These are phyloP conservation scores for Tagetes erecta DNA, from an alignment of 129 eudicot species.

Conservation along the genomic window DNA sequence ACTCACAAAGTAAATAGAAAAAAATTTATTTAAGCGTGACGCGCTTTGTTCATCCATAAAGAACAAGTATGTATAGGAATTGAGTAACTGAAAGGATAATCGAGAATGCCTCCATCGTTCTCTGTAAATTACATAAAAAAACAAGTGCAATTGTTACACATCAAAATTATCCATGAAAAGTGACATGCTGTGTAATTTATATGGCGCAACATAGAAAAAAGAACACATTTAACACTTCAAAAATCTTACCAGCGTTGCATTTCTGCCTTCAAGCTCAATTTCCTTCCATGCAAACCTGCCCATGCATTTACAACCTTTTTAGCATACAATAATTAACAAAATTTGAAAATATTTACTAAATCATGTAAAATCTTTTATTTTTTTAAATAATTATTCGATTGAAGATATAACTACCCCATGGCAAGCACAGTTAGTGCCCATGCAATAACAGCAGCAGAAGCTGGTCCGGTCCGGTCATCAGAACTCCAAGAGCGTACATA, in stretches of 20 bases:
- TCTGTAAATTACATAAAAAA: constrained; percentile 45
- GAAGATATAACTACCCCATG: constrained; percentile 62
- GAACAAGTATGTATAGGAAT: constrained; percentile 54
- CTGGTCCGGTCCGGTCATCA: constrained; percentile 59
- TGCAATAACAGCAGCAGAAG: constrained; percentile 76
- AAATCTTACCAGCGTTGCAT: constrained; percentile 59
- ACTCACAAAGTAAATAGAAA: neutral
- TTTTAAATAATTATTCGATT: neutral
- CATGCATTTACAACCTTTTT: neutral
- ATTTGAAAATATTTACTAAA: neutral
- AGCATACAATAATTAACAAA: neutral
- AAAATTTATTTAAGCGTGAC: neutral
- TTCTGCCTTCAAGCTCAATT: constrained; percentile 59
- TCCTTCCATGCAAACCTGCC: constrained; percentile 86
- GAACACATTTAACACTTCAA: neutral
- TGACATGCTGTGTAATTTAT: no score
- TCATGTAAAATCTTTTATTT: neutral
- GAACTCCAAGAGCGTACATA: constrained; percentile 58
- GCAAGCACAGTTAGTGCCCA: constrained; percentile 80
- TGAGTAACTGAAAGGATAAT: constrained; percentile 79
- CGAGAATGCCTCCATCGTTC: constrained; percentile 86
- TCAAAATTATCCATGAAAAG: no score
- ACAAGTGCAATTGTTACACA: no score
- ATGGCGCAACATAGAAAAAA: no score
- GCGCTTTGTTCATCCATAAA: constrained; percentile 45